Conservation (phyloP, 1,284 basidiomycete genomes). For the Ustilago lituana region DNA sequence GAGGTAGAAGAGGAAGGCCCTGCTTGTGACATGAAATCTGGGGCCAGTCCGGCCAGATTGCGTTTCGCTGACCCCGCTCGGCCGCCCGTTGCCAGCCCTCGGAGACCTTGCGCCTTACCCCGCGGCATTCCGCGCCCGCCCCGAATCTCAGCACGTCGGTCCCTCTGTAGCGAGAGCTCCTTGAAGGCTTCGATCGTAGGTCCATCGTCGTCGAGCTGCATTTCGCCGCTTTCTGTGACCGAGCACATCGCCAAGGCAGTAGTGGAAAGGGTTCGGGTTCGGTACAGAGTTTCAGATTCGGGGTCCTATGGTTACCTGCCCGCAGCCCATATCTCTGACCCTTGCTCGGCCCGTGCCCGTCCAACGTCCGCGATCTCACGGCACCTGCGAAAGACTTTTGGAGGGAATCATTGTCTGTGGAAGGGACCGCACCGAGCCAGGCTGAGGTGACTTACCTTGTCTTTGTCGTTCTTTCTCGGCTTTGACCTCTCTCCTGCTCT, state of each 20-base stretch:
- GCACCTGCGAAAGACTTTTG: constrained; percentile 9
- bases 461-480: constrained; percentile 50
- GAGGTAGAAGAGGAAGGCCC: constrained; percentile 1
- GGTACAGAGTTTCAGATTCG: constrained; percentile 19
- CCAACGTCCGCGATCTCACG: background rate
- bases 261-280: constrained; percentile 6
- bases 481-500: constrained; percentile 49
- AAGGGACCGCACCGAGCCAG: constrained; percentile 29
- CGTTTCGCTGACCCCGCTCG: constrained; percentile 49
- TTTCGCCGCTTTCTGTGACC: constrained; percentile 26
- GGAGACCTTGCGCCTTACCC: constrained; percentile 37
- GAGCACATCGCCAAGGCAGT: background rate
- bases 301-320: constrained; percentile 1
- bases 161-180: constrained; percentile 33
- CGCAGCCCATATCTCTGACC: constrained; percentile 2
- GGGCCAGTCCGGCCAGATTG: constrained; percentile 42
- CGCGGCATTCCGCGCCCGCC: constrained; percentile 26
- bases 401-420: constrained; percentile 13
- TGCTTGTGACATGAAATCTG: constrained; percentile 21
- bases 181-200: constrained; percentile 74
- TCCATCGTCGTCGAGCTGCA: constrained; percentile 27
- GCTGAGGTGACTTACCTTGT: constrained; percentile 41
- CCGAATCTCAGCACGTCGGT: constrained; percentile 30
- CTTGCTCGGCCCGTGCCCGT: constrained; percentile 25
- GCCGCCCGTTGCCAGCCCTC: constrained; percentile 42